A percentile compares a stretch with the other conserved stretches of the same genome.
Evolutionary conservation across 768 basidiomycete genomes (phyloP).

Genomic region (Leccinum sublutescens): DNA sequence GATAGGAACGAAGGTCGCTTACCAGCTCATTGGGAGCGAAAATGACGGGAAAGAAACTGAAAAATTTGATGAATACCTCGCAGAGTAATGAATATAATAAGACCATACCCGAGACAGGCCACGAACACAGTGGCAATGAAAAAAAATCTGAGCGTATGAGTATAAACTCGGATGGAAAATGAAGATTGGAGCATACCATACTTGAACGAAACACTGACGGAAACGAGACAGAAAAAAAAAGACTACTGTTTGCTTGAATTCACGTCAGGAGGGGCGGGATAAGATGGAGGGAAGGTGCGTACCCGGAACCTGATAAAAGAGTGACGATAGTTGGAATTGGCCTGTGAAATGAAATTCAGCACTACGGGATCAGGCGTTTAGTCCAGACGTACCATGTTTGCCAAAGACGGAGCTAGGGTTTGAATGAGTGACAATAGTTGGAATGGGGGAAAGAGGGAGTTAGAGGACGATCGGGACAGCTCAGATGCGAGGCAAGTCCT

Average conservation of each 20-base stretch:
- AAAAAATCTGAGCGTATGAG: neutral
- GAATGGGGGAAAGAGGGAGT: neutral
- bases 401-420: neutral
- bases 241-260: neutral
- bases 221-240: slow-evolving; percentile 1
- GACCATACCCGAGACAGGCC: slow-evolving; percentile 7
- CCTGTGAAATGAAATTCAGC: neutral
- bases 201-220: neutral
- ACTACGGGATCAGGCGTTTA: neutral
- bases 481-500: slow-evolving; percentile 2
- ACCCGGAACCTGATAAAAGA: slow-evolving; percentile 7
- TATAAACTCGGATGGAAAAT: neutral
- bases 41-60: slow-evolving; percentile 2
- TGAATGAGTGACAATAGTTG: slow-evolving; percentile 21
- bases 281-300: neutral
- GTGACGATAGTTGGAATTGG: slow-evolving; percentile 14
- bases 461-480: neutral
- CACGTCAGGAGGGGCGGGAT: neutral
- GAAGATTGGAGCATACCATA: slow-evolving; percentile 1
- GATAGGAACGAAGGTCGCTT: neutral
- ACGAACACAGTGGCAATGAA: neutral
- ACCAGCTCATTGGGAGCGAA: neutral
- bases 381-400: neutral
- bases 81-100: neutral
- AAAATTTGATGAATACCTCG: neutral